Base-by-base conservation (phyloP, 306 rosid species). In the Cicer pinnatifidum region DNA sequence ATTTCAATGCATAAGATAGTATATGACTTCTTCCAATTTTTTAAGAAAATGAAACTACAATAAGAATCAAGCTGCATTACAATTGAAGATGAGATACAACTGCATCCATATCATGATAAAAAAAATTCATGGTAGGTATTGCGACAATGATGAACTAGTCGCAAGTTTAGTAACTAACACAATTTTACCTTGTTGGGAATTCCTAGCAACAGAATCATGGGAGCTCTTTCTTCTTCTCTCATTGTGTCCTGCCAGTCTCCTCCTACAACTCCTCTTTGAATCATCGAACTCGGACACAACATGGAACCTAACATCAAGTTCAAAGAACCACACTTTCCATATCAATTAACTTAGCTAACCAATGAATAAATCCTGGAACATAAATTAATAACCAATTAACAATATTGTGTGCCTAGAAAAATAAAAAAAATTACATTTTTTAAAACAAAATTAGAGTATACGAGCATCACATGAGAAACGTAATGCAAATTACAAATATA, bases 211-310 rank as follows among this genome's bases (percentile, higher is more conserved):
- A 80, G 96, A 89, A 60, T 93, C 92, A 44, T 89, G 87, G 46
- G 89, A 80, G 83, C 88, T 86, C 96, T 93, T 93, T 86, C 98
- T 86, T 83, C 98, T 91, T 75, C 98, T 84, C 67, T 93, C 93
- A 46, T 93, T 93, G 77, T 93, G 98, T 8, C 98, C 98, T n/a
- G 98, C 98, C 44, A 93, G 74, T 86, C 98, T 77, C 80, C 98
- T 87, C 81, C 93, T 85, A 57, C 98, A 92, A 82, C 98, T 92
- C 78, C 98, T 90, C 84, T 92, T 92, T 5, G 97, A 83, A 48
- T 92, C 91, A 76, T 92, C 98, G 75, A 92, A 92, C 79, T 93
- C 98, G 7, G 97, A 85, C 65, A 91, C 87, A 52, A 78, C 86
- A 76, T 93, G 98, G 76, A 93, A 93, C 97, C 98, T 93, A 76